Evolutionary conservation across 2,329 filamentous ascomycete genomes (phyloP).

Genomic region (Orbilia quercus): DNA sequence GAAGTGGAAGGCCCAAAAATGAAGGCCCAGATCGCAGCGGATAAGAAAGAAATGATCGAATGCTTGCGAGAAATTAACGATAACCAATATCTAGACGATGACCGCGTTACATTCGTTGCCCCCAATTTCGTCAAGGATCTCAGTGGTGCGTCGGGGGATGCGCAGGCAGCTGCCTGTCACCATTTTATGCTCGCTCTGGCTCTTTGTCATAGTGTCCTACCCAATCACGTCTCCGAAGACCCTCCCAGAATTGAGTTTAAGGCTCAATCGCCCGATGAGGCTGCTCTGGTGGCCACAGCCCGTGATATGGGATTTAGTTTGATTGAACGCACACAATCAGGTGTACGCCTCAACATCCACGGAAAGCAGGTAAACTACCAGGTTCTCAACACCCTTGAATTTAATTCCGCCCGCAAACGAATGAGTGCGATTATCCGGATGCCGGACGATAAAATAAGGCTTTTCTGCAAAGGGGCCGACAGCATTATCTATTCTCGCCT

Average conservation of each 20-base stretch:
- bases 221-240: conserved; percentile 88
- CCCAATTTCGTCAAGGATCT: conserved; percentile 89
- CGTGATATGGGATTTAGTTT: conserved; percentile 96
- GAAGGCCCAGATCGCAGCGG: conserved; percentile 79
- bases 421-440: conserved; percentile 98
- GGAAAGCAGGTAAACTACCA: conserved; percentile 86
- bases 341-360: conserved; percentile 85
- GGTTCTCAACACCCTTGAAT: conserved; percentile 93
- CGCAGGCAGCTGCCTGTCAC: conserved; percentile 81
- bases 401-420: conserved; percentile 94
- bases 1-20: conserved; percentile 81
- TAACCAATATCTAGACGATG: conserved; percentile 90
- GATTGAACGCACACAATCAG: conserved; percentile 80
- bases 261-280: conserved; percentile 96
- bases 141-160: conserved; percentile 77
- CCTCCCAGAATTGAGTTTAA: conserved; percentile 93
- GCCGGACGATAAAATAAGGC: conserved; percentile 86
- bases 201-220: conserved; percentile 96
- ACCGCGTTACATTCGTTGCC: conserved; percentile 90
- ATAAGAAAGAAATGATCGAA: conserved; percentile 77
- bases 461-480: conserved; percentile 98
- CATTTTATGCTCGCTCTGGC: conserved; percentile 95
- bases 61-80: conserved; percentile 80
- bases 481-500: conserved; percentile 96
- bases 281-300: conserved; percentile 91